These are phyloP conservation scores for Psidium friedrichsthalianum DNA, from an alignment of 345 rosid species.

Conservation along the genomic window DNA sequence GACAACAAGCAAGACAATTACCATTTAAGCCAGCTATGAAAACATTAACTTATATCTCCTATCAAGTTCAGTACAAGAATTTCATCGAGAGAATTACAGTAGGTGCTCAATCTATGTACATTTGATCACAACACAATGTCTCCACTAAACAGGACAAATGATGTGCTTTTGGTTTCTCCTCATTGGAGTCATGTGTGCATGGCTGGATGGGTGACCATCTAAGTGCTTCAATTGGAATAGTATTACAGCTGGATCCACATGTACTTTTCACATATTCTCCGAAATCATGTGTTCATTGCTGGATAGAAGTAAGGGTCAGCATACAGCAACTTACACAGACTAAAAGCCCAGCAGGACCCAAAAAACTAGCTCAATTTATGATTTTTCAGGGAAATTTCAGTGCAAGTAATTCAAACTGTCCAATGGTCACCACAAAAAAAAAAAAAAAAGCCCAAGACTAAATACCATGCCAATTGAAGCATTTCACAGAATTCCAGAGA, in stretches of 20 bases:
- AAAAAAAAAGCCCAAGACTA: background rate
- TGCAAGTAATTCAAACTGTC: background rate
- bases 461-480: background rate
- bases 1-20: background rate
- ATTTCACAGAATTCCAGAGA: background rate
- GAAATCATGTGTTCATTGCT: background rate
- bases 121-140: background rate
- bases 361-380: background rate
- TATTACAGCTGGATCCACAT: background rate
- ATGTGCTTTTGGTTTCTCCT: background rate
- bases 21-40: background rate
- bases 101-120: background rate
- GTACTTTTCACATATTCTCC: background rate
- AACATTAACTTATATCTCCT: background rate
- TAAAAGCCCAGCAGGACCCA: background rate
- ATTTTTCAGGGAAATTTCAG: background rate
- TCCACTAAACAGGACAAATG: background rate
- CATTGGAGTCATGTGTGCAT: background rate
- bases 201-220: background rate
- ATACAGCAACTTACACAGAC: background rate
- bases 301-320: background rate
- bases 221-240: background rate
- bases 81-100: background rate
- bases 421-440: background rate
- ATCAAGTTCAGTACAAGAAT: background rate